Percentiles rank a stretch among this genome's conserved stretches.
Conservation (phyloP, 441 rosid genomes). For the Adansonia madagascariensis region DNA sequence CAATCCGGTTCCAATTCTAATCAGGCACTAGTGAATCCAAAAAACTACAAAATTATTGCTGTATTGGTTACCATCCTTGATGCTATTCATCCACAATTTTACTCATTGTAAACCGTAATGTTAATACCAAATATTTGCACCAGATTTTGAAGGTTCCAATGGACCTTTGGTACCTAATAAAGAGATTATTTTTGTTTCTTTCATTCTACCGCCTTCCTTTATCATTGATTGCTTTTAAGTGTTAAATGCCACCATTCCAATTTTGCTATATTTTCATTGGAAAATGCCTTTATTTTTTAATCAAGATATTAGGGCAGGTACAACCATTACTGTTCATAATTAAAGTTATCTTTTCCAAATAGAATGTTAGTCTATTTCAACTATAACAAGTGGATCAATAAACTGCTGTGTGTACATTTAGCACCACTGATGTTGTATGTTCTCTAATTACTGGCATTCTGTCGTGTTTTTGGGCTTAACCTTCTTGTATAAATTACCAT, state of each 20-base stretch:
- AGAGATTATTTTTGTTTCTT: neutral
- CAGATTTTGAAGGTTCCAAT: neutral
- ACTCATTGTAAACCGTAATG: slow-evolving; percentile 2
- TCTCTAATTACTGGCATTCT: neutral
- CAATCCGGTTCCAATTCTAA: neutral
- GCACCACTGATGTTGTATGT: neutral
- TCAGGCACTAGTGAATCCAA: neutral
- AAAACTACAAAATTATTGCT: neutral
- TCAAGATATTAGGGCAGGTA: neutral
- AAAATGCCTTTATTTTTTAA: neutral
- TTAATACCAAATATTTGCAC: neutral
- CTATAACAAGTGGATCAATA: neutral
- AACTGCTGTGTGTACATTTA: neutral
- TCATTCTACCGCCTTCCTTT: neutral
- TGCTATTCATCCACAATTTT: neutral
- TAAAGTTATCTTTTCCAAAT: slow-evolving; percentile 2
- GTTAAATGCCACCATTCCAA: neutral
- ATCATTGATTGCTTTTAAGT: neutral
- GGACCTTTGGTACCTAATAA: neutral
- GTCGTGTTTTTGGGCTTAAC: neutral
- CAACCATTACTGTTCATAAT: neutral
- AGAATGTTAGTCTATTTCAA: slow-evolving; percentile 5
- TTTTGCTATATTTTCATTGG: slow-evolving; percentile 1
- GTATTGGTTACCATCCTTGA: neutral
- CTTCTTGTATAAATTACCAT: neutral